A percentile compares a stretch with the other conserved stretches of the same genome.
Conservation (phyloP, 306 rosid species). For the Pterocarpus macrocarpus region DNA sequence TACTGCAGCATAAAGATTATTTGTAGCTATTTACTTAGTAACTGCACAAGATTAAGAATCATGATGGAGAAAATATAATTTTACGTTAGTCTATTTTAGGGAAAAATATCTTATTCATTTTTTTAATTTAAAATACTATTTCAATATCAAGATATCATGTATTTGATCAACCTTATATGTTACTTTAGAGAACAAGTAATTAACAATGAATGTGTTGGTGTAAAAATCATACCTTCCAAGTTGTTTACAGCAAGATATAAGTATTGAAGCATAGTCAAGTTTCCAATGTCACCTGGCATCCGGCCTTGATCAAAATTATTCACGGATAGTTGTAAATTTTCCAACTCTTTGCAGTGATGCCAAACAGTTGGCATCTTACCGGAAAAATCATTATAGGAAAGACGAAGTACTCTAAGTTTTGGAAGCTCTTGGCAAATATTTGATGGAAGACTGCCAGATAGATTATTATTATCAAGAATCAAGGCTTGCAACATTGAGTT, state of each 20-base stretch:
- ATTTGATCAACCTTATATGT: no score
- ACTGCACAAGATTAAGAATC: no score
- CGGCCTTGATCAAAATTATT: slow-evolving; percentile 22
- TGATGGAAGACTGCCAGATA: slow-evolving; percentile 36
- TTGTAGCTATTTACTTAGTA: no score
- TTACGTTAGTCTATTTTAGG: no score
- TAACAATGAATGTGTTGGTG: not conserved
- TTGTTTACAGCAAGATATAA: not conserved
- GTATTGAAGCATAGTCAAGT: slow-evolving; percentile 23
- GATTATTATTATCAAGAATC: not conserved
- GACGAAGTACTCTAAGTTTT: not conserved
- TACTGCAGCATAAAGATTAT: no score
- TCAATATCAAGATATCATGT: no score
- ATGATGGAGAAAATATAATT: no score
- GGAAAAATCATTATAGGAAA: not conserved
- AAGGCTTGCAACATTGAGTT: not conserved
- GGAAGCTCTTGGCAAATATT: slow-evolving; percentile 36
- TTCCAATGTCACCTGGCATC: slow-evolving; percentile 27
- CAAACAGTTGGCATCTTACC: slow-evolving; percentile 32
- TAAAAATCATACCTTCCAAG: slow-evolving; percentile 22
- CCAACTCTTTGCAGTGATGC: slow-evolving; percentile 33
- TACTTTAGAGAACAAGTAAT: not conserved
- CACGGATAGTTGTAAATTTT: not conserved
- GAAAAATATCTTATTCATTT: no score
- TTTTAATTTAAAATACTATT: no score